Base-by-base conservation (phyloP, 257 asterid genomes). In the Craterostigma plantagineum region DNA sequence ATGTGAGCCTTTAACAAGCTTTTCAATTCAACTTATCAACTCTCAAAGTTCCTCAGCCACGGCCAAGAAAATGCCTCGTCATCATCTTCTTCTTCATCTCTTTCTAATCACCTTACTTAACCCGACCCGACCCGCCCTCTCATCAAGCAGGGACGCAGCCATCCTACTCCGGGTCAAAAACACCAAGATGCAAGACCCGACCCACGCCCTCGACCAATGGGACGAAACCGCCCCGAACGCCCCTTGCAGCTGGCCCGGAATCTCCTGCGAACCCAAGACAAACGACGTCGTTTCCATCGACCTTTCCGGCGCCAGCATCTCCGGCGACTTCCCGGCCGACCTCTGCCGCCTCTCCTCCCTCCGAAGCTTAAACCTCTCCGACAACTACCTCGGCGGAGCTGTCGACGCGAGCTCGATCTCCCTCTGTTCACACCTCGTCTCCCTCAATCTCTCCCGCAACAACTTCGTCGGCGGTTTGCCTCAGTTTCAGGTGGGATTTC, bases 191-290 rank as follows among this genome's bases (percentile, higher is more conserved):
- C 44, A 51, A 8, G 83, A 73, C 63, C 70, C 83, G 0, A 46
- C 18, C 18, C 61, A 54, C 0, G 23, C 18, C 14, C 74, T 79
- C 58, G 46, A n/a, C 50, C 60, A 69, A 50, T 79, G 92, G 92
- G 16, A 39, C 7, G 56, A 17, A 16, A 54, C 78, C 0, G 57
- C 83, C n/a, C n/a, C n/a, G n/a, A n/a, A n/a, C n/a, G n/a, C n/a
- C 12, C 90, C 84, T 7, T 79, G 92, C 56, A 65, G 37, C 52
- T 79, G 92, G 92, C 51, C 68, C 0, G 84, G 76, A 59, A 60
- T 79, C 48, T 27, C 38, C 12, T 79, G 92, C 57, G 62, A 69
- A 42, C 3, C 16, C 17, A 36, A n/a, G 6, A 59, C 63, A 1
- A 34, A 55, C 46, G 53, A 51, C 51, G 90, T 76, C 45, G 61